Conservation (phyloP, 2,329 filamentous ascomycete genomes). For the Lachnellula hyalina region DNA sequence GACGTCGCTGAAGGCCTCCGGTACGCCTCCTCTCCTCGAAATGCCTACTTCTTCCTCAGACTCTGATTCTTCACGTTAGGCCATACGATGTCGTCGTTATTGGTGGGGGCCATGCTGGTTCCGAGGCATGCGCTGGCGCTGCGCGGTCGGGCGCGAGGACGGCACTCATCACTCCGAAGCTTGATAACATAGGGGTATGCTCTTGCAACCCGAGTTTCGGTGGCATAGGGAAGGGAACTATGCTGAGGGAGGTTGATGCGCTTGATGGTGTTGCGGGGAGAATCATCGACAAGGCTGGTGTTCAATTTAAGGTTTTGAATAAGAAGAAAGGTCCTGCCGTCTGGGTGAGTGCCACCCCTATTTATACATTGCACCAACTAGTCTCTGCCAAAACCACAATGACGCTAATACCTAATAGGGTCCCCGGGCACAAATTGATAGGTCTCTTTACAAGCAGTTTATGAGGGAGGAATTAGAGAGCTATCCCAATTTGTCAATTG, state of each 20-base stretch:
- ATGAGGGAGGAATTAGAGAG: conserved; percentile 81
- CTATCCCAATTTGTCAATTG: conserved; percentile 73
- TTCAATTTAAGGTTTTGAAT: conserved; percentile 92
- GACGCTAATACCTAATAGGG: conserved; percentile 43
- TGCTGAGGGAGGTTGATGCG: conserved; percentile 91
- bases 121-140: conserved; percentile 87
- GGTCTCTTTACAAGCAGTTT: conserved; percentile 78
- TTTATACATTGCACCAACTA: background rate
- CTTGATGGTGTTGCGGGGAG: conserved; percentile 84
- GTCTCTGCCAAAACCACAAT: background rate
- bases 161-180: conserved; percentile 80
- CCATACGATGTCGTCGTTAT: conserved; percentile 88
- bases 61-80: conserved; percentile 13
- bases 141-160: conserved; percentile 85
- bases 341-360: conserved; percentile 48
- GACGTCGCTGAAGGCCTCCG: conserved; percentile 15
- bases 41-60: background rate
- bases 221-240: conserved; percentile 97
- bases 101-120: conserved; percentile 90
- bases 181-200: conserved; percentile 87
- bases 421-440: conserved; percentile 91
- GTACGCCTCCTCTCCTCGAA: conserved; percentile 9
- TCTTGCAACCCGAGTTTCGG: conserved; percentile 97
- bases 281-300: conserved; percentile 86
- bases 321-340: conserved; percentile 87